Base-by-base conservation (phyloP, 2,329 filamentous ascomycete species). In the Stachybotrys elegans region DNA sequence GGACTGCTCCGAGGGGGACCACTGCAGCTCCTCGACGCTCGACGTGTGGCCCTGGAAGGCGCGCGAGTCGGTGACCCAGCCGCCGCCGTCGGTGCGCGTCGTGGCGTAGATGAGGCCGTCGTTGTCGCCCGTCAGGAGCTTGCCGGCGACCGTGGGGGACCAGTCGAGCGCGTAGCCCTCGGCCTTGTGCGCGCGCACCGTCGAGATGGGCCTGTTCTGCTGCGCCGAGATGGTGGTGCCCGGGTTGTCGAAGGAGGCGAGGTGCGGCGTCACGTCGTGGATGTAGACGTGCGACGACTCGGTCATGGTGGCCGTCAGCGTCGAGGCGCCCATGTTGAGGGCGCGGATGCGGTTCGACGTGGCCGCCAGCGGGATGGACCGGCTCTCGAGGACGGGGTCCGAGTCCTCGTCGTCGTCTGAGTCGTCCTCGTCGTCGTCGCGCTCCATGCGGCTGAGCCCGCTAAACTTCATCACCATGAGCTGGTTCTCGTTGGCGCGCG, bases 161-260 rank as follows among this genome's bases (percentile, higher is more conserved):
- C 93, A 98, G 68, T 96, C 93, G n/a, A 98, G 69, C 0, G 89
- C 93, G 64, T 97, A 98, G 40, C 93, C 93, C 72, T 98, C 93
- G 12, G 83, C 72, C 69, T 91, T 92, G 78, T 98, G 93, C 55
- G 92, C 89, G 55, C 87, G 81, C 55, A 98, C 83, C 3, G 89
- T 96, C 52, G 79, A 86, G 41, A 95, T 69, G 25, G 93, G 90
- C 70, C 94, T 94, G 65, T 90, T 92, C 61, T 95, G 88, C 58
- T 87, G 83, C 2, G 88, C 76, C 6, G 87, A 83, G 52, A 97
- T 80, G 51, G 83, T 74, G 34, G 83, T 86, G 47, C 93, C 92
- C 2, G 93, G 93, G 46, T 80, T 86, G 63, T 97, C 92, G 65
- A 98, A 96, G 42, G 89, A 87, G 45, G 82, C 76, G 45, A 97